Evolutionary conservation across 371 early-diverging fungal genomes (phyloP).

Genomic region (Quaeritorhiza haematococci): DNA sequence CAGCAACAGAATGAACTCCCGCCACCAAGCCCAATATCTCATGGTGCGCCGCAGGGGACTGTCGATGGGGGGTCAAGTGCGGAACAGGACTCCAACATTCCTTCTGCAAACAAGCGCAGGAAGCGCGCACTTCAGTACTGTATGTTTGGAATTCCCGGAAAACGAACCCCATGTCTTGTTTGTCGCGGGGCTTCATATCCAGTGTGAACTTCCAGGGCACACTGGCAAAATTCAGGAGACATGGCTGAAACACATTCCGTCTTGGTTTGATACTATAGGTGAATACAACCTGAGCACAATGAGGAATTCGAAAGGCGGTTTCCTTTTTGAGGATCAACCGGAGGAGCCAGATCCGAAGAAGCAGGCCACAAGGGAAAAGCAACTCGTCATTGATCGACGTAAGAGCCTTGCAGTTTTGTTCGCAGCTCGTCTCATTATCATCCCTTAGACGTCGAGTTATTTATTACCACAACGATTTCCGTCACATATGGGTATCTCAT

Average conservation of each 20-base stretch:
- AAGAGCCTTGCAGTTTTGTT: constrained; percentile 15
- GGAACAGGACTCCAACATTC: not conserved
- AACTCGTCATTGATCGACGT: constrained; percentile 42
- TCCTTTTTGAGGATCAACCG: constrained; percentile 57
- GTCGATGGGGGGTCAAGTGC: not conserved
- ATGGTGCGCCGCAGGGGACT: not conserved
- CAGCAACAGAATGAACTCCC: not conserved
- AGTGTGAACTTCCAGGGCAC: not conserved
- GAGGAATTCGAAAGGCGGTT: constrained; percentile 80
- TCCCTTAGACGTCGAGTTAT: not conserved
- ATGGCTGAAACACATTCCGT: too few relatives aligned
- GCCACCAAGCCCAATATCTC: not conserved
- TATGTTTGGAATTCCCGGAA: not conserved
- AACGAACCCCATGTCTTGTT: not conserved
- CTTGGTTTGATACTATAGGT: too few relatives aligned
- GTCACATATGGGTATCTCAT: too few relatives aligned
- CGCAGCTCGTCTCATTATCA: too few relatives aligned
- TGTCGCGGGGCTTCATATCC: not conserved
- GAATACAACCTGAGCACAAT: constrained; percentile 79
- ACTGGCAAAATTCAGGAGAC: too few relatives aligned
- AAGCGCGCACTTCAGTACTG: not conserved
- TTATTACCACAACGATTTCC: too few relatives aligned
- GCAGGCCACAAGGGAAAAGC: not conserved
- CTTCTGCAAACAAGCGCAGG: not conserved
- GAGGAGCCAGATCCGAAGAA: constrained; percentile 12